A percentile compares a stretch with the other conserved stretches of the same genome.
These are phyloP conservation scores for Rhodofomes roseus DNA, from an alignment of 1,284 basidiomycete genomes.

Conservation along the genomic window DNA sequence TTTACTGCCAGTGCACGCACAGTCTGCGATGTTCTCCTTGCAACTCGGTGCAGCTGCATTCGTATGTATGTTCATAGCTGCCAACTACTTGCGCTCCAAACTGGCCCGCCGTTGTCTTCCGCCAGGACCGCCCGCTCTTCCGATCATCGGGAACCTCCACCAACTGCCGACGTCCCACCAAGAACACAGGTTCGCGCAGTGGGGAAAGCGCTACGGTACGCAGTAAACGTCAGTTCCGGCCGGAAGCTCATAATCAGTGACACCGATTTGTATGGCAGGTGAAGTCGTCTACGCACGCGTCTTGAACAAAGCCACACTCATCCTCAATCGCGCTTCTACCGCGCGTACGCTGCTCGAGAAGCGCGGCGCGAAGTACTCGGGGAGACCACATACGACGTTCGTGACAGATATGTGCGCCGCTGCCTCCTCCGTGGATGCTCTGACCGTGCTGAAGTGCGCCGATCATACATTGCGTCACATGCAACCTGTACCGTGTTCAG, in stretches of 20 bases:
- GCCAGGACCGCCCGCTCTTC: neutral
- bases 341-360: constrained; percentile 38
- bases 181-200: constrained; percentile 1
- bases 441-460: too few relatives aligned
- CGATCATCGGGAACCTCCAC: constrained; percentile 1
- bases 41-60: too few relatives aligned
- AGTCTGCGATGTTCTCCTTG: too few relatives aligned
- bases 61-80: too few relatives aligned
- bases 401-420: neutral
- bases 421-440: too few relatives aligned
- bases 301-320: constrained; percentile 31
- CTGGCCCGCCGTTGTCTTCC: neutral
- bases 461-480: too few relatives aligned
- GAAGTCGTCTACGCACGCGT: constrained; percentile 32
- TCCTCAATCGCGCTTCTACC: constrained; percentile 33
- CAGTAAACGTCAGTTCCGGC: neutral
- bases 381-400: constrained; percentile 22
- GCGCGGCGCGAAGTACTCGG: constrained; percentile 36
- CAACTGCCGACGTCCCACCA: neutral
- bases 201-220: constrained; percentile 21
- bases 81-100: too few relatives aligned
- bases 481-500: neutral
- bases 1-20: too few relatives aligned
- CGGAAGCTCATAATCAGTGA: neutral
- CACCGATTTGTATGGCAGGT: neutral